A percentile compares a stretch with the other conserved stretches of the same genome.
Conservation (phyloP, 768 basidiomycete genomes). For the Dioszegia crocea region DNA sequence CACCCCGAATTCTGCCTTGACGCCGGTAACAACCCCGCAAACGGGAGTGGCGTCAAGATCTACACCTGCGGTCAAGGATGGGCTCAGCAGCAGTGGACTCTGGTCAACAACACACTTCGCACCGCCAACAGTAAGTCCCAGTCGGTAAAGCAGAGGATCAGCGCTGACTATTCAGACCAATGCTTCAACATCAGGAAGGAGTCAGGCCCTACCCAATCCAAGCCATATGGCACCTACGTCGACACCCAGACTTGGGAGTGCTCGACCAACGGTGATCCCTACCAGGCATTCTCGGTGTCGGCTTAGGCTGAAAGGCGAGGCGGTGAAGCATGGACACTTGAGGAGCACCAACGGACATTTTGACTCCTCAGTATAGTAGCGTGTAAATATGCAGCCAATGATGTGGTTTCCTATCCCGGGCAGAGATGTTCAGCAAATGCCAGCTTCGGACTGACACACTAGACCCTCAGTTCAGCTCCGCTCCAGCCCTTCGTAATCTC, state of each 20-base stretch:
- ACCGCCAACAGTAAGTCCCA: neutral
- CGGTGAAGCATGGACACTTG: too few relatives aligned
- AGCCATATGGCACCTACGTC: neutral
- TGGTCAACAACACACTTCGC: neutral
- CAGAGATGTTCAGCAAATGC: too few relatives aligned
- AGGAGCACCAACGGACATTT: too few relatives aligned
- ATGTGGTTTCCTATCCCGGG: too few relatives aligned
- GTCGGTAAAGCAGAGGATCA: too few relatives aligned
- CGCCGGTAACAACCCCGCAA: slow-evolving; percentile 19
- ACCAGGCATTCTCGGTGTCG: neutral
- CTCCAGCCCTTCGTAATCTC: too few relatives aligned
- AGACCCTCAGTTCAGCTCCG: too few relatives aligned
- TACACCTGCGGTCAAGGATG: slow-evolving; percentile 18
- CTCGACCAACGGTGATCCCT: too few relatives aligned
- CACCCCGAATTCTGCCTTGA: slow-evolving; percentile 18
- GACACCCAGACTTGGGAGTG: slow-evolving; percentile 2
- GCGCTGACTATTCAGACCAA: slow-evolving; percentile 5
- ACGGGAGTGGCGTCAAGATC: slow-evolving; percentile 14
- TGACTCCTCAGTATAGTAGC: too few relatives aligned
- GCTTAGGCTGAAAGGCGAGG: too few relatives aligned
- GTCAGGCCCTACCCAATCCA: neutral
- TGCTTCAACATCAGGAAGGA: neutral
- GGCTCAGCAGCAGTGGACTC: slow-evolving; percentile 20
- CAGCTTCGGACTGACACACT: too few relatives aligned
- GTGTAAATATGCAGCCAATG: too few relatives aligned